Evolutionary conservation across 2,329 filamentous ascomycete species (phyloP).

Genomic region (Pyrenochaeta sp.): DNA sequence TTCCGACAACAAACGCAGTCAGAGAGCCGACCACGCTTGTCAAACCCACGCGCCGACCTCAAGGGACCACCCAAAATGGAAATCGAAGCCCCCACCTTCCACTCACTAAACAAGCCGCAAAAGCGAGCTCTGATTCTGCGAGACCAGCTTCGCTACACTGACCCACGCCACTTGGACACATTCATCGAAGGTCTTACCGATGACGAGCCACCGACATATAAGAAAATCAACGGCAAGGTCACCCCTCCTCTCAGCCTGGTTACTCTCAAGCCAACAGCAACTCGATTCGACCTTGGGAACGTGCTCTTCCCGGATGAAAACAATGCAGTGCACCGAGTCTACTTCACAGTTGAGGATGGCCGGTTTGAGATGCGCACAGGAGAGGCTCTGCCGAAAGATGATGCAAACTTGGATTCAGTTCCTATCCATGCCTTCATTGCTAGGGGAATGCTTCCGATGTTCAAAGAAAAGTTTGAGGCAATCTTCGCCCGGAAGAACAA

Average conservation of each 20-base stretch:
- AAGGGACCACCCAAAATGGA: conserved; percentile 11
- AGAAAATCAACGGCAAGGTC: conserved; percentile 26
- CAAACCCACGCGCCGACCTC: not conserved
- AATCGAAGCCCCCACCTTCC: conserved; percentile 24
- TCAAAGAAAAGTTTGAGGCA: conserved; percentile 35
- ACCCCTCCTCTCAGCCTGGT: conserved; percentile 31
- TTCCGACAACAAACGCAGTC: not conserved
- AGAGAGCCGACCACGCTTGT: not conserved
- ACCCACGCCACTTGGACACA: conserved; percentile 34
- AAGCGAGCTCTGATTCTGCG: conserved; percentile 38
- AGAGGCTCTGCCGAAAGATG: conserved; percentile 26
- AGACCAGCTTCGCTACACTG: conserved; percentile 36
- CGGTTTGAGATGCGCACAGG: conserved; percentile 29
- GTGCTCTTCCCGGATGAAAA: conserved; percentile 30
- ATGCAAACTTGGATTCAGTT: conserved; percentile 22
- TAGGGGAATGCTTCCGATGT: conserved; percentile 30
- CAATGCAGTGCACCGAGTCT: conserved; percentile 17
- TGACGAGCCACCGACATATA: conserved; percentile 43
- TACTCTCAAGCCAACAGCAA: conserved; percentile 30
- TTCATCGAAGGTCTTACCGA: conserved; percentile 35
- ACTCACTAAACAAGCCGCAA: conserved; percentile 36
- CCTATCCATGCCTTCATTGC: conserved; percentile 37
- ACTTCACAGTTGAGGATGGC: conserved; percentile 29
- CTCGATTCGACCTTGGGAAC: conserved; percentile 40
- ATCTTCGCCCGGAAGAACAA: conserved; percentile 27